Evolutionary conservation across 1,284 basidiomycete species (phyloP).

Genomic region (Cutaneotrichosporon cyanovorans): DNA sequence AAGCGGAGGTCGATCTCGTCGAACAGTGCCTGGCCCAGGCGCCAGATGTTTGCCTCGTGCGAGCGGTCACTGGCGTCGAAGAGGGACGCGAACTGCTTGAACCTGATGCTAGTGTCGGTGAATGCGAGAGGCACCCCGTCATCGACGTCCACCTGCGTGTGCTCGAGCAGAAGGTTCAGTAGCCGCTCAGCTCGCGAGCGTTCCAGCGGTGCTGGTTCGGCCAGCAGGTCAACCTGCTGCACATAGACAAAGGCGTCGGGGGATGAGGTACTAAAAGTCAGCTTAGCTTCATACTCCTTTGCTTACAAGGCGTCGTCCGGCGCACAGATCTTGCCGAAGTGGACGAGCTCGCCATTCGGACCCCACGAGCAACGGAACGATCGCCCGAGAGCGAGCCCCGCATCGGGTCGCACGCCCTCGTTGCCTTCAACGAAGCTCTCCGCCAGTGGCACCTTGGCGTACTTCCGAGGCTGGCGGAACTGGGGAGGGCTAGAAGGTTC

Average conservation of each 20-base stretch:
- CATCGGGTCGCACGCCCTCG: conserved; percentile 66
- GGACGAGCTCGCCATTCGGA: conserved; percentile 65
- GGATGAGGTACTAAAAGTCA: conserved; percentile 22
- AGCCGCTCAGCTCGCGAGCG: conserved; percentile 56
- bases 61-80: conserved; percentile 68
- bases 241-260: conserved; percentile 24
- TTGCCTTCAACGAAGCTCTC: conserved; percentile 46
- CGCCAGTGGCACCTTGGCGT: conserved; percentile 28
- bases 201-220: conserved; percentile 43
- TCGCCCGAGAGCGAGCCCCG: conserved; percentile 74
- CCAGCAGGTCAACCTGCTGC: conserved; percentile 25
- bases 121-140: conserved; percentile 56
- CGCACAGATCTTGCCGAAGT: conserved; percentile 64
- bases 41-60: conserved; percentile 72
- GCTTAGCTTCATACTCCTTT: conserved; percentile 16
- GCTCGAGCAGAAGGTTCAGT: conserved; percentile 68
- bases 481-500: conserved; percentile 60
- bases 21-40: conserved; percentile 83
- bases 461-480: conserved; percentile 45
- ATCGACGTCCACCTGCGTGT: conserved; percentile 58
- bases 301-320: conserved; percentile 44
- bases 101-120: conserved; percentile 58
- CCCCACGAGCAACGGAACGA: conserved; percentile 91
- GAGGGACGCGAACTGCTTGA: conserved; percentile 66
- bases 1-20: conserved; percentile 66